Percentiles rank a stretch among this genome's conserved stretches.
These are phyloP conservation scores for Haplosporangium sp. DNA, from an alignment of 371 early-diverging fungal species.

Conservation along the genomic window DNA sequence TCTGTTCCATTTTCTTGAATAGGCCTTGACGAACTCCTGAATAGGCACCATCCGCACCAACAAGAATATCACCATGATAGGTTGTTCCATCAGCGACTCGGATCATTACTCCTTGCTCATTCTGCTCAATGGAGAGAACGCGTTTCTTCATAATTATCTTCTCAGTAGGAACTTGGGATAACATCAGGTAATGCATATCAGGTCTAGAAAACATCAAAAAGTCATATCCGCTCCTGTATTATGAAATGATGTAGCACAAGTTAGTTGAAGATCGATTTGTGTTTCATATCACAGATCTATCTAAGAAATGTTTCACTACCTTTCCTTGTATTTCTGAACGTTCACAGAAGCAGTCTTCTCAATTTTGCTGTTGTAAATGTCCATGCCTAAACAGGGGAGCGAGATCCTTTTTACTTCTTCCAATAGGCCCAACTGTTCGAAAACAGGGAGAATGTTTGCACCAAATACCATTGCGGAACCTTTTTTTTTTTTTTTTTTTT, in stretches of 20 bases:
- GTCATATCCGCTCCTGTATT: conserved; percentile 29
- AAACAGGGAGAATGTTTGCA: conserved; percentile 32
- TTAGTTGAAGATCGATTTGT: background rate
- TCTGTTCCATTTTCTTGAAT: conserved; percentile 17
- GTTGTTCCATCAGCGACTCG: conserved; percentile 21
- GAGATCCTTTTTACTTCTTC: conserved; percentile 25
- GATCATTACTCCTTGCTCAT: conserved; percentile 20
- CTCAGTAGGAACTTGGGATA: conserved; percentile 21
- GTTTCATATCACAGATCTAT: too few species aligned
- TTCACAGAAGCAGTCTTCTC: conserved; percentile 6
- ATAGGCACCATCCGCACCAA: conserved; percentile 41
- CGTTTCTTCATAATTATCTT: conserved; percentile 30
- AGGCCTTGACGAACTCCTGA: conserved; percentile 32
- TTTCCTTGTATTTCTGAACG: background rate
- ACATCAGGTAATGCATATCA: conserved; percentile 23
- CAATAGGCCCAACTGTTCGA: conserved; percentile 31
- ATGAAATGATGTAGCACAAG: background rate
- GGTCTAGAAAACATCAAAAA: conserved; percentile 30
- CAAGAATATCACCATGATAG: conserved; percentile 32
- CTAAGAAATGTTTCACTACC: background rate
- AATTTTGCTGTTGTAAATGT: conserved; percentile 15
- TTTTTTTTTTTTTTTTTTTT: background rate
- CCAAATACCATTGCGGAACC: conserved; percentile 38
- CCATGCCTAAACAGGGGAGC: conserved; percentile 17
- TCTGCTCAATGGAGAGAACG: conserved; percentile 22